Evolutionary conservation across 257 asterid genomes (phyloP), one percentile per base, ranked within the genome.

Genomic region (Solanum neorickii): DNA sequence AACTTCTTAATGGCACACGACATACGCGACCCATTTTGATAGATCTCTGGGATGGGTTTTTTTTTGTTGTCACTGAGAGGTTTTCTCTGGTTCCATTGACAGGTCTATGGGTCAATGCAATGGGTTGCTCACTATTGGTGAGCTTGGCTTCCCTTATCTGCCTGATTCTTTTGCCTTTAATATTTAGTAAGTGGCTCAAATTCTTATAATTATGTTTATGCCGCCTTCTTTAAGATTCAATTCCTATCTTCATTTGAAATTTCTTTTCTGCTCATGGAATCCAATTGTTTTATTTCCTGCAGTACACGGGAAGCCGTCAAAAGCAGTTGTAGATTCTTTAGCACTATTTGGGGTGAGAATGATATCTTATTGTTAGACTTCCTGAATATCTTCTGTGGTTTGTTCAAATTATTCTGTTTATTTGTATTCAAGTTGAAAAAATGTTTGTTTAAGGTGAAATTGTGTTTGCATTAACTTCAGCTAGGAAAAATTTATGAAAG

Each of bases 121-220:
- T 97, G 98, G 94, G 94, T 62, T 97, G 99, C 92, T 97, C 99
- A 39, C 94, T 97, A 70, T 91, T 97, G 95, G 99, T 97, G 93
- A 97, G 99, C 98, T 86, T 97, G 94, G 98, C 99, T 88, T 97
- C 99, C 33, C 98, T 97, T 86, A 92, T 97, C 86, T 97, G 99
- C 95, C 94, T 97, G 92, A 89, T 97, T 91, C 80, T 97, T 88
- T 93, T 97, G 93, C 99, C 99, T 86, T 20, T 97, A 69, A 87
- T 97, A 80, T 94, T 95, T 90, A 86, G 99, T 97, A 89, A 94
- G 98, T 92, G 37, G 87, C 88, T 85, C 86, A 68, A 88, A 82
- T 83, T 68, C 41, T 59, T 80, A 23, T 12, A 76, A 42, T 75
- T 84, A n/a, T 29, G 33, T 66, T 39, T 72, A 46, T 73, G 69